Conservation (phyloP, 306 rosid genomes). For the Vigna unguiculata region DNA sequence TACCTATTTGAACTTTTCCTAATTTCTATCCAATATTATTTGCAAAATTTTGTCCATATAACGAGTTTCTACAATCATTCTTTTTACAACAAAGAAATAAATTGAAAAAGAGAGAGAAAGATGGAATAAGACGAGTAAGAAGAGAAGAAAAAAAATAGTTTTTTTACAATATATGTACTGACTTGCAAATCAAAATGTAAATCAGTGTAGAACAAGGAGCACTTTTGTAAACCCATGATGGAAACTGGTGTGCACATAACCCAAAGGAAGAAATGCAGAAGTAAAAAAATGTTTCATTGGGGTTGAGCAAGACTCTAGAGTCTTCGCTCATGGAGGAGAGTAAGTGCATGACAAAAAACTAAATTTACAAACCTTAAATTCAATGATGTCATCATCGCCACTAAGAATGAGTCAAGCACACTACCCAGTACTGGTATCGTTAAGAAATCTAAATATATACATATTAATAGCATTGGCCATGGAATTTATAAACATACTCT, state of each 20-base stretch:
- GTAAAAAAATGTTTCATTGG: background rate
- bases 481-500: constrained; percentile 66
- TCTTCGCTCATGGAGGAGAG: constrained; percentile 9
- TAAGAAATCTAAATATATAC: background rate
- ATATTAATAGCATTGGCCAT: background rate
- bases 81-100: background rate
- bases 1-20: background rate
- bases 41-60: background rate
- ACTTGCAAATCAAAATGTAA: constrained; percentile 11
- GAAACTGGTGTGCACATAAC: background rate
- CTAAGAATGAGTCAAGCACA: constrained; percentile 8
- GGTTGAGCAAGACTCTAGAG: background rate
- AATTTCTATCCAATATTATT: background rate
- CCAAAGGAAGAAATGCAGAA: background rate
- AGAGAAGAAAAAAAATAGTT: too few species aligned
- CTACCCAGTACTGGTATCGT: background rate
- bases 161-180: background rate
- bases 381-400: background rate
- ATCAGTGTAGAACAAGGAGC: background rate
- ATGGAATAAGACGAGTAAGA: background rate
- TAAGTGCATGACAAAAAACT: background rate
- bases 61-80: background rate
- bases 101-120: background rate
- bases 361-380: background rate
- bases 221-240: background rate